These are phyloP conservation scores for Calonectria pteridis DNA, from an alignment of 2,329 filamentous ascomycete species.

Conservation along the genomic window DNA sequence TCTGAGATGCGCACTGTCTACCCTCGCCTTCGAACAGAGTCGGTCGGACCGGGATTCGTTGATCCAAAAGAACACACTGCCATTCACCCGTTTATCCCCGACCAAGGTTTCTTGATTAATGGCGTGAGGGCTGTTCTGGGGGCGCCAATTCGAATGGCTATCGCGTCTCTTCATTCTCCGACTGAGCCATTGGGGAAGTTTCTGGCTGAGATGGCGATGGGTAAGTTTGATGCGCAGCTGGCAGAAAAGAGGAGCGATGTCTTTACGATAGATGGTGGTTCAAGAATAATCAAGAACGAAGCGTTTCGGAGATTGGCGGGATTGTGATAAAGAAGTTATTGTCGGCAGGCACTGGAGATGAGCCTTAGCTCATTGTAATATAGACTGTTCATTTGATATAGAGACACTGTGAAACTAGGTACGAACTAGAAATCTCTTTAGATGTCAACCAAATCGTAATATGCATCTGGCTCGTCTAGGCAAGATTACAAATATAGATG, in stretches of 20 bases:
- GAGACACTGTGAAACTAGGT: no score
- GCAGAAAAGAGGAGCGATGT: constrained; percentile 15
- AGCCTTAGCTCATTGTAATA: neutral
- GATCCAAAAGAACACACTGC: constrained; percentile 29
- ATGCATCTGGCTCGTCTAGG: neutral
- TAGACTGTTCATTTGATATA: neutral
- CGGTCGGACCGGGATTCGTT: constrained; percentile 31
- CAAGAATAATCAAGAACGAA: constrained; percentile 32
- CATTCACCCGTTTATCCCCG: constrained; percentile 30
- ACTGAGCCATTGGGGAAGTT: constrained; percentile 33
- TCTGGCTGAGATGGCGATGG: constrained; percentile 31
- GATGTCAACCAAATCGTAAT: no score
- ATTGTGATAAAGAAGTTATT: neutral
- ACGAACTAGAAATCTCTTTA: no score
- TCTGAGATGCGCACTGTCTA: constrained; percentile 19
- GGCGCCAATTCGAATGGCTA: constrained; percentile 9
- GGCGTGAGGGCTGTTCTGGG: neutral
- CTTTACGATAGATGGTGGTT: constrained; percentile 17
- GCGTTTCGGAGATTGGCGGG: constrained; percentile 24
- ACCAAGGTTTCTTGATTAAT: constrained; percentile 13
- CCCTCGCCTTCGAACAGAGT: constrained; percentile 25
- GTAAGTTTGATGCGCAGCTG: constrained; percentile 26
- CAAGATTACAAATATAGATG: neutral
- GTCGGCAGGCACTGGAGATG: neutral
- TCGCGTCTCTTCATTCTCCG: constrained; percentile 24